Conservation (phyloP, 371 early-diverging fungal genomes). For the Apophysomyces trapeziformis region DNA sequence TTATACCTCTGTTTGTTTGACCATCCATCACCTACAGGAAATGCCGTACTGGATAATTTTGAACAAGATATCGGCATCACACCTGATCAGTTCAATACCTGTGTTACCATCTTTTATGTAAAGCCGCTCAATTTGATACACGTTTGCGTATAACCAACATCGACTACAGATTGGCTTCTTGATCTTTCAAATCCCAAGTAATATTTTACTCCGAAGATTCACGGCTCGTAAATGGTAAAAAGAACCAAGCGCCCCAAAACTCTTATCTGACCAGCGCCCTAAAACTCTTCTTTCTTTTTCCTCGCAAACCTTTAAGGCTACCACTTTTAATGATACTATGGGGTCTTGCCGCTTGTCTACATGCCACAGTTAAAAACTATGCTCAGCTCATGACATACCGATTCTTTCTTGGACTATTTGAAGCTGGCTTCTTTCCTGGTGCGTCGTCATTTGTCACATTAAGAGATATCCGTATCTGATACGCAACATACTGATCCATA, state of each 20-base stretch:
- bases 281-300: background rate
- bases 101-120: conserved; percentile 53
- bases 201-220: conserved; percentile 44
- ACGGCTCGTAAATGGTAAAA: conserved; percentile 46
- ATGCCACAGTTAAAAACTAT: conserved; percentile 39
- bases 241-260: too few relatives aligned
- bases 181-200: conserved; percentile 53
- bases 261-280: background rate
- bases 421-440: conserved; percentile 52
- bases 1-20: background rate
- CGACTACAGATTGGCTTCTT: conserved; percentile 40
- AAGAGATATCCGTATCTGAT: too few relatives aligned
- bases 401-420: conserved; percentile 50
- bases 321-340: conserved; percentile 48
- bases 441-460: background rate
- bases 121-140: background rate
- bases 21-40: conserved; percentile 28
- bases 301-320: conserved; percentile 28
- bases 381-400: conserved; percentile 35
- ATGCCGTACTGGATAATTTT: conserved; percentile 55
- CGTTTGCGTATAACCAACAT: background rate
- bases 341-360: conserved; percentile 45
- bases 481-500: too few relatives aligned
- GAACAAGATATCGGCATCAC: conserved; percentile 50
- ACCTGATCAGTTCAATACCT: conserved; percentile 52